Percentiles rank a stretch among this genome's conserved stretches.
Conservation (phyloP, 1,284 basidiomycete species). For the Coniferiporia sulphurascens region DNA sequence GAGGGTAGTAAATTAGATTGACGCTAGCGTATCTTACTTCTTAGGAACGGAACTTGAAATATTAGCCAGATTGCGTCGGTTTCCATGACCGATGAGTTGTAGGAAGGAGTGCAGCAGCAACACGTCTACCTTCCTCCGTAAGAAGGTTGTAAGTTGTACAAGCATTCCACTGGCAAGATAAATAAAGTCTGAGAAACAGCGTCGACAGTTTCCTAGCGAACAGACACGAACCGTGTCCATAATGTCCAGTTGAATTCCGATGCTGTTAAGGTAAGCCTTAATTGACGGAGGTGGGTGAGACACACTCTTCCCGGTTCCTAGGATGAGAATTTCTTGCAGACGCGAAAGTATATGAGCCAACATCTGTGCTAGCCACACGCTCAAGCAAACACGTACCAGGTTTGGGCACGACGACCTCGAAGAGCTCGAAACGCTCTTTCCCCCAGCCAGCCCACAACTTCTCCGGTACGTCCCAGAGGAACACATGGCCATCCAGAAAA, state of each 20-base stretch:
- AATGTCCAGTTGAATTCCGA: constrained; percentile 90
- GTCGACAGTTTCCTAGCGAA: not conserved
- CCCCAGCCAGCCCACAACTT: constrained; percentile 56
- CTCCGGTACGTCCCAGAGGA: constrained; percentile 84
- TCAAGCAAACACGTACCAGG: constrained; percentile 58
- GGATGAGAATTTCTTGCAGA: constrained; percentile 74
- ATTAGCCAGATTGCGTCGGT: not conserved
- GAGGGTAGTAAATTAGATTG: not conserved
- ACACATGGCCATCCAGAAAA: constrained; percentile 82
- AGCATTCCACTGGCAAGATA: constrained; percentile 36
- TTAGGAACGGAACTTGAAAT: not conserved
- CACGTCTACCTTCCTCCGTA: constrained; percentile 85
- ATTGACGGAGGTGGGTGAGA: constrained; percentile 69
- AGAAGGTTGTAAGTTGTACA: constrained; percentile 94
- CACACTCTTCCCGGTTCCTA: constrained; percentile 81
- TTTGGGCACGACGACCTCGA: constrained; percentile 77
- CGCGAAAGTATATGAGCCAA: not conserved
- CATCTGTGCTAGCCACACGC: not conserved
- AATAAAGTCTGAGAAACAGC: not conserved
- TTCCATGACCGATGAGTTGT: constrained; percentile 44
- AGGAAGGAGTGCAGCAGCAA: constrained; percentile 86
- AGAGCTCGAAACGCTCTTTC: constrained; percentile 70
- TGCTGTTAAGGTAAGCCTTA: constrained; percentile 61
- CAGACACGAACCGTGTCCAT: constrained; percentile 79
- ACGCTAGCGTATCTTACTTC: no score